Conservation (phyloP, 257 asterid genomes). For the Scutellaria barbata region DNA sequence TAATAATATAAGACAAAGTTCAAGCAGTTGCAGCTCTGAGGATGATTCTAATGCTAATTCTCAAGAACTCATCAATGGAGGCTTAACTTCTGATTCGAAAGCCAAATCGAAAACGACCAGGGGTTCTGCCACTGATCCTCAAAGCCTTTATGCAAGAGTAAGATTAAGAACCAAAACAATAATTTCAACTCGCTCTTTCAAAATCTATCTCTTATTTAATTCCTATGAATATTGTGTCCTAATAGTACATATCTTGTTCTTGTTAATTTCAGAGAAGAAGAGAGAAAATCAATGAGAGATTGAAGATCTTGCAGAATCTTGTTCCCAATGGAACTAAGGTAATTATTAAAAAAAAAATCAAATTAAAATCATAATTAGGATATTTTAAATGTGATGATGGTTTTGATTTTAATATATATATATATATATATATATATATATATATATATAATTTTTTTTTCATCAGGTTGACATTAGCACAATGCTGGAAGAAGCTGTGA, state of each 20-base stretch:
- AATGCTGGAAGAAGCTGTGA: slow-evolving; percentile 94
- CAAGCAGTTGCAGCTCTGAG: slow-evolving; percentile 56
- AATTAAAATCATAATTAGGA: background rate
- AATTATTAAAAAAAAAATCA: background rate
- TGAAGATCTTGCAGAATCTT: slow-evolving; percentile 85
- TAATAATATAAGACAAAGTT: slow-evolving; percentile 33
- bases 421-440: too few species aligned
- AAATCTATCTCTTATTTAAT: background rate
- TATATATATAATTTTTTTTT: too few species aligned
- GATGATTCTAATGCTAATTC: slow-evolving; percentile 44
- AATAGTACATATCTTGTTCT: background rate
- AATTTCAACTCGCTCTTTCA: too few species aligned
- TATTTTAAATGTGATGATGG: too few species aligned
- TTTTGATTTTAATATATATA: too few species aligned
- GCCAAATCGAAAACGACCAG: slow-evolving; percentile 62
- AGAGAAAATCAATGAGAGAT: slow-evolving; percentile 83
- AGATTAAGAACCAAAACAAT: background rate
- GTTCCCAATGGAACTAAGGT: slow-evolving; percentile 93
- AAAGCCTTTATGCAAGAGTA: slow-evolving; percentile 92
- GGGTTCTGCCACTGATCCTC: slow-evolving; percentile 89
- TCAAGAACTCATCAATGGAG: slow-evolving; percentile 50
- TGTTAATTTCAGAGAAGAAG: slow-evolving; percentile 69
- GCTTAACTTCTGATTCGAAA: slow-evolving; percentile 39
- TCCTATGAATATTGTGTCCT: background rate
- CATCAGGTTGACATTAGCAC: slow-evolving; percentile 85